A percentile compares a stretch with the other conserved stretches of the same genome.
Evolutionary conservation across 2,329 filamentous ascomycete species (phyloP).

Genomic region (Alternaria infectoria): DNA sequence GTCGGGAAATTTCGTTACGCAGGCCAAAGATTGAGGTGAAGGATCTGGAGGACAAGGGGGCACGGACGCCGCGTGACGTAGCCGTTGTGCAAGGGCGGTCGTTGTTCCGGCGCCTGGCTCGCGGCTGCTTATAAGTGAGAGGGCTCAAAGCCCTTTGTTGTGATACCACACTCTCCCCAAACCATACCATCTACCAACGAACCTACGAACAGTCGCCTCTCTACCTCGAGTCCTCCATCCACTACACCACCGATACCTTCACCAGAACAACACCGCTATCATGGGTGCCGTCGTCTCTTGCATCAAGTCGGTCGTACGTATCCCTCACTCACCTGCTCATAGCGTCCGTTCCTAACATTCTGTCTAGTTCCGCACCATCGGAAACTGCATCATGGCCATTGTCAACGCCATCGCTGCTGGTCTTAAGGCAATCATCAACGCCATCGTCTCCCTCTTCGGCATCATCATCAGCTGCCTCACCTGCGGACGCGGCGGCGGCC

Average conservation of each 20-base stretch:
- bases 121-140: conserved; percentile 10
- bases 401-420: conserved; percentile 55
- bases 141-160: conserved; percentile 64
- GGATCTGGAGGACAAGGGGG: conserved; percentile 2
- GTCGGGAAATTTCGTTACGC: not conserved
- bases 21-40: not conserved
- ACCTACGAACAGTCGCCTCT: not conserved
- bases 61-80: conserved; percentile 17
- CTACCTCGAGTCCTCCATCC: not conserved
- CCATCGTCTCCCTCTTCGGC: conserved; percentile 57
- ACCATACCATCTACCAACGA: not conserved
- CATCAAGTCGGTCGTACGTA: conserved; percentile 61
- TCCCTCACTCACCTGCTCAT: not conserved
- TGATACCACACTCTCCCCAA: not conserved
- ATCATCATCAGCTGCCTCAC: conserved; percentile 59
- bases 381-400: conserved; percentile 55
- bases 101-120: not conserved
- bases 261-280: conserved; percentile 44
- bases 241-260: not conserved
- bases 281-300: conserved; percentile 88
- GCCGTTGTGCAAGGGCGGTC: conserved; percentile 3
- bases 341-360: conserved; percentile 20
- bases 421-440: conserved; percentile 56
- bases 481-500: conserved; percentile 53
- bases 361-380: conserved; percentile 54